A percentile compares a stretch with the other conserved stretches of the same genome.
Conservation (phyloP, 2,329 filamentous ascomycete genomes). For the Aspergillus latus region DNA sequence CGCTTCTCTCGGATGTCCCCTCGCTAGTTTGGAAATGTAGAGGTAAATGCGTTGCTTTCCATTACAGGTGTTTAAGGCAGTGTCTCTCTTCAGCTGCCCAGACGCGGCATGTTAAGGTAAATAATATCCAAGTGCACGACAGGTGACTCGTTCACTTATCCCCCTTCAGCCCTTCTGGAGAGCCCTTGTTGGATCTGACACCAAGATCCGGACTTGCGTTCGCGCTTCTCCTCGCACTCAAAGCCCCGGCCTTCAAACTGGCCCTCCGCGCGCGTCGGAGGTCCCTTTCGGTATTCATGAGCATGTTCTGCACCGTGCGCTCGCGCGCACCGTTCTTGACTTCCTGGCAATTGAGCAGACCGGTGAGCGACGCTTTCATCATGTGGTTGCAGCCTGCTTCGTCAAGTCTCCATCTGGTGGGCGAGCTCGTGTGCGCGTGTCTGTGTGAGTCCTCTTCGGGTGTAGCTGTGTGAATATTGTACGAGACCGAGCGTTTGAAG, state of each 20-base stretch:
- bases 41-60: too few relatives aligned
- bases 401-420: constrained; percentile 1
- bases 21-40: too few relatives aligned
- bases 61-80: too few relatives aligned
- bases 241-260: background rate
- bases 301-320: constrained; percentile 57
- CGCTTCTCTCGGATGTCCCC: too few relatives aligned
- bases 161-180: too few relatives aligned
- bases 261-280: constrained; percentile 31
- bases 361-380: constrained; percentile 60
- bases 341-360: constrained; percentile 61
- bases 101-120: too few relatives aligned
- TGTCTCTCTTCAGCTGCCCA: too few relatives aligned
- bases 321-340: constrained; percentile 54
- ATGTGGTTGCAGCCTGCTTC: constrained; percentile 16
- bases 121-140: too few relatives aligned
- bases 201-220: background rate
- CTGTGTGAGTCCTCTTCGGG: background rate
- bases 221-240: background rate
- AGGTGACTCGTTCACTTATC: too few relatives aligned
- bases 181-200: too few relatives aligned
- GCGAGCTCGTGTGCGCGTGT: background rate
- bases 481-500: constrained; percentile 18
- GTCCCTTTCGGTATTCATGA: constrained; percentile 63
- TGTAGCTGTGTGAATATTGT: background rate